Percentiles rank a stretch among this genome's conserved stretches.
Conservation (phyloP, 805 yeast species). For the Hanseniaspora taiwanica region DNA sequence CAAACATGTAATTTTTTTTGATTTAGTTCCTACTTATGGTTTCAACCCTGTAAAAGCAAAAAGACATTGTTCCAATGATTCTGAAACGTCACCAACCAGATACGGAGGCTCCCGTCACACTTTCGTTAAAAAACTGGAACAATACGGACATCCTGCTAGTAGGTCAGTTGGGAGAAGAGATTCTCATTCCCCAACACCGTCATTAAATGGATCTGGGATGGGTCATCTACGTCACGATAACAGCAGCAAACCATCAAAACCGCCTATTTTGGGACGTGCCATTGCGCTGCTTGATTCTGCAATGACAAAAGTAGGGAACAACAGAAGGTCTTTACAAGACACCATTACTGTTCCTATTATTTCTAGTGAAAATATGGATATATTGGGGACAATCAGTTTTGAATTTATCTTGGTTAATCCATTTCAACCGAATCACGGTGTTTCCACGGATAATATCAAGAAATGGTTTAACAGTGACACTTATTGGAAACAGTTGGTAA, state of each 20-base stretch:
- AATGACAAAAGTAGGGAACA: slow-evolving; percentile 52
- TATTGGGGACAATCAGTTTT: slow-evolving; percentile 66
- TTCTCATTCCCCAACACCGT: neutral
- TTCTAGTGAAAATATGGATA: slow-evolving; percentile 55
- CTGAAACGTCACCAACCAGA: neutral
- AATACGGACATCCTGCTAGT: neutral
- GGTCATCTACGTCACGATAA: neutral
- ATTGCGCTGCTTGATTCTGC: slow-evolving; percentile 56
- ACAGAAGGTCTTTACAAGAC: slow-evolving; percentile 54
- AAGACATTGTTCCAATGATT: neutral
- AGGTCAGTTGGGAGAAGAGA: neutral
- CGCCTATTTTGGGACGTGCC: slow-evolving; percentile 62
- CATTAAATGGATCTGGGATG: neutral
- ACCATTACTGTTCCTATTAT: slow-evolving; percentile 62
- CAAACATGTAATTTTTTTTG: slow-evolving; percentile 57
- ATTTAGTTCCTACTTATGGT: slow-evolving; percentile 80
- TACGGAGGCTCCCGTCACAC: too few relatives aligned
- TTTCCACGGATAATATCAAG: slow-evolving; percentile 10
- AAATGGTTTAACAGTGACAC: slow-evolving; percentile 37
- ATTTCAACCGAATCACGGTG: slow-evolving; percentile 37
- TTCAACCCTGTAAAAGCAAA: slow-evolving; percentile 1
- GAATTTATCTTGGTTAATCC: slow-evolving; percentile 62
- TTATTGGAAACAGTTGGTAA: slow-evolving; percentile 82
- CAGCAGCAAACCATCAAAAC: neutral
- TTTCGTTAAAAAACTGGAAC: too few relatives aligned